Evolutionary conservation across 164 flowering plant genomes (phyloP).

Genomic region (Macadamia tetraphylla): DNA sequence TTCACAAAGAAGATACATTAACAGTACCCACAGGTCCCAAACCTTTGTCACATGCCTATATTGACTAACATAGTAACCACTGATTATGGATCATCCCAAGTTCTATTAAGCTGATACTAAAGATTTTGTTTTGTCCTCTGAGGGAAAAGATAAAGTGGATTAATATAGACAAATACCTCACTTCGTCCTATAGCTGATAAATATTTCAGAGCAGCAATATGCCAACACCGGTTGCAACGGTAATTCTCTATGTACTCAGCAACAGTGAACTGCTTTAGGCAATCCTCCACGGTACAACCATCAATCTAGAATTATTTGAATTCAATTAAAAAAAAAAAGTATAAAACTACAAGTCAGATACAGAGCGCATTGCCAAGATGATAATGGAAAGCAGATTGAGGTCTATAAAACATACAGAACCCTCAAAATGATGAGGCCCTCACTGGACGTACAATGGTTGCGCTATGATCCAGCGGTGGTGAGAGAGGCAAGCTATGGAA

Average conservation of each 20-base stretch:
- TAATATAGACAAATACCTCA: slow-evolving; percentile 41
- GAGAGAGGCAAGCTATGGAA: slow-evolving; percentile 76
- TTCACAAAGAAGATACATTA: too few relatives aligned
- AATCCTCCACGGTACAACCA: slow-evolving; percentile 67
- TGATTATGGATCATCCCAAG: too few relatives aligned
- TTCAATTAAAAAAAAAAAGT: not conserved
- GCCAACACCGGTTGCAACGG: slow-evolving; percentile 77
- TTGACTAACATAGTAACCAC: too few relatives aligned
- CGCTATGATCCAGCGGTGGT: slow-evolving; percentile 30
- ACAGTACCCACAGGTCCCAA: too few relatives aligned
- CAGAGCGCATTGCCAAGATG: slow-evolving; percentile 3
- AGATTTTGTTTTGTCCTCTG: too few relatives aligned
- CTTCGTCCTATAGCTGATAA: slow-evolving; percentile 31
- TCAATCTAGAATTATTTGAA: slow-evolving; percentile 30
- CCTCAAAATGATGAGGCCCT: slow-evolving; percentile 7
- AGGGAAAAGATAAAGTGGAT: too few relatives aligned
- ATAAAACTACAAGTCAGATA: not conserved
- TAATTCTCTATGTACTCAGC: slow-evolving; percentile 69
- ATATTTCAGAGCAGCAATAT: slow-evolving; percentile 63
- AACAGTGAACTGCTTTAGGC: slow-evolving; percentile 56
- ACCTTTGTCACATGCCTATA: too few relatives aligned
- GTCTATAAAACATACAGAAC: slow-evolving; percentile 10
- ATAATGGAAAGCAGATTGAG: slow-evolving; percentile 5
- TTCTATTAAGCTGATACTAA: too few relatives aligned
- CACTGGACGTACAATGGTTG: slow-evolving; percentile 47